Evolutionary conservation across 202 grass and related monocot species (phyloP).

Genomic region (Carex arenaria): DNA sequence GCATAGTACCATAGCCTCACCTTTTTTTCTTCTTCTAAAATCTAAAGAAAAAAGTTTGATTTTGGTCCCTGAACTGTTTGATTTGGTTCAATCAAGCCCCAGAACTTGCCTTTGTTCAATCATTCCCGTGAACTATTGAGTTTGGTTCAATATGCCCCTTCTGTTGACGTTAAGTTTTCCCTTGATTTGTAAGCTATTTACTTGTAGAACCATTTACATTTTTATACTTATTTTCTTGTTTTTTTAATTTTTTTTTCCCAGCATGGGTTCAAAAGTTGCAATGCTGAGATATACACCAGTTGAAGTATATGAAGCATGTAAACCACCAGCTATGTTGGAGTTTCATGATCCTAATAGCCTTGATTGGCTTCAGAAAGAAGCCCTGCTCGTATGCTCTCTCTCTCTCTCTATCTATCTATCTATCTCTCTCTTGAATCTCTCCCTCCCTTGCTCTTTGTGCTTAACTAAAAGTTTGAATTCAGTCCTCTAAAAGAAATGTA

Average conservation of each 20-base stretch:
- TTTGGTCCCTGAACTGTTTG: no score
- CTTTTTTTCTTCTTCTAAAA: neutral
- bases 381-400: slow-evolving; percentile 45
- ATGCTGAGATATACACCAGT: slow-evolving; percentile 83
- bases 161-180: neutral
- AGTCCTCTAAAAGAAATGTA: neutral
- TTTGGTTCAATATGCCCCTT: no score
- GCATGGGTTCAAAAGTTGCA: slow-evolving; percentile 73
- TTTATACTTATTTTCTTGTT: slow-evolving; percentile 7
- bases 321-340: slow-evolving; percentile 68
- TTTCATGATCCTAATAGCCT: slow-evolving; percentile 52
- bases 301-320: slow-evolving; percentile 78
- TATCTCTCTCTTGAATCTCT: neutral
- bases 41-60: neutral
- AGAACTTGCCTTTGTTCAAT: no score
- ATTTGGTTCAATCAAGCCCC: no score
- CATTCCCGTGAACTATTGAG: no score
- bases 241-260: slow-evolving; percentile 27
- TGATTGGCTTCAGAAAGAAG: slow-evolving; percentile 66
- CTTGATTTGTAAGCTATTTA: slow-evolving; percentile 14
- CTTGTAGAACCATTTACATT: neutral
- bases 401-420: no score
- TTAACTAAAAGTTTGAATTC: slow-evolving; percentile 12
- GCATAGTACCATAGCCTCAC: no score
- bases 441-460: slow-evolving; percentile 8